Conservation (phyloP, 2,329 filamentous ascomycete species). For the Fusarium oxysporum region DNA sequence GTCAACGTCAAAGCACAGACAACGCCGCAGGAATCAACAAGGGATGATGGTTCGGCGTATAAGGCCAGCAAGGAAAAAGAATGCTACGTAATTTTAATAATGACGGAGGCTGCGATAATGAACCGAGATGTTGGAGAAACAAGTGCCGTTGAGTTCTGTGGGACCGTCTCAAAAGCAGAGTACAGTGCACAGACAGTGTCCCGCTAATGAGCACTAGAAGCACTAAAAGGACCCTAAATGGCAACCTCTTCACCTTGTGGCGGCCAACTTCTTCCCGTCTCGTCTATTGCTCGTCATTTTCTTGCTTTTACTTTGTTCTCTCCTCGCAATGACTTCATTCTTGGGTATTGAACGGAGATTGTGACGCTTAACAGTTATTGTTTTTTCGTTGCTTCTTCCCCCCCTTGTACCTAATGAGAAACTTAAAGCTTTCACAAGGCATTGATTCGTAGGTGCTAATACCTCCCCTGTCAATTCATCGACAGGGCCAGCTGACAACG, state of each 20-base stretch:
- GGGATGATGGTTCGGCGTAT: slow-evolving; percentile 8
- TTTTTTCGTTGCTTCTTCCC: background rate
- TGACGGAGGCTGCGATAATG: slow-evolving; percentile 27
- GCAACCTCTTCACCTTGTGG: slow-evolving; percentile 13
- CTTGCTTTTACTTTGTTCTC: background rate
- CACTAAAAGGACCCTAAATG: slow-evolving; percentile 14
- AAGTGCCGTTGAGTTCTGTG: slow-evolving; percentile 39
- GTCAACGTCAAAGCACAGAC: background rate
- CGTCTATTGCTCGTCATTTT: background rate
- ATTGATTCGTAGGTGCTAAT: slow-evolving; percentile 22
- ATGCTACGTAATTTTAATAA: slow-evolving; percentile 36
- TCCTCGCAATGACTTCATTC: slow-evolving; percentile 21
- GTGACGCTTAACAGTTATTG: background rate
- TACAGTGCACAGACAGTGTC: slow-evolving; percentile 38
- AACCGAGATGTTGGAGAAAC: slow-evolving; percentile 44
- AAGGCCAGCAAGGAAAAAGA: slow-evolving; percentile 28
- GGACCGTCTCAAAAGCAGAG: slow-evolving; percentile 27
- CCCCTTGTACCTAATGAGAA: slow-evolving; percentile 9
- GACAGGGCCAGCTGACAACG: slow-evolving; percentile 26
- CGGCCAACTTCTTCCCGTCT: slow-evolving; percentile 17
- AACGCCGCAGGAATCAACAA: slow-evolving; percentile 3
- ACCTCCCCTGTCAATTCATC: slow-evolving; percentile 20
- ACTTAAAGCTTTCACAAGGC: slow-evolving; percentile 3
- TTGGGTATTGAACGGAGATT: background rate
- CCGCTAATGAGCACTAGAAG: slow-evolving; percentile 22